These are phyloP conservation scores for Ochetophila trinervis DNA, from an alignment of 306 rosid species.

Conservation along the genomic window DNA sequence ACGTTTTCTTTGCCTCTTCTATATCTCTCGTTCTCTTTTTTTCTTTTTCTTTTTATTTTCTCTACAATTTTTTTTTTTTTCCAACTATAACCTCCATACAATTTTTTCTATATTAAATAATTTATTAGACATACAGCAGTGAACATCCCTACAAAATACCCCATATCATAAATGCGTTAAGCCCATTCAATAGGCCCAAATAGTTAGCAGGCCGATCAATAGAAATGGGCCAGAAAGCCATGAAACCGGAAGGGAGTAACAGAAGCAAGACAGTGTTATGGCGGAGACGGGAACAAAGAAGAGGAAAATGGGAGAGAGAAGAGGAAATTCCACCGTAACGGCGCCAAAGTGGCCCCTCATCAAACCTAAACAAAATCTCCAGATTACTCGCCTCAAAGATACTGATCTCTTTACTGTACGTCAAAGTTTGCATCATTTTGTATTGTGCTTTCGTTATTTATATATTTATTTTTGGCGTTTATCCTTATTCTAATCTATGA, in stretches of 20 bases:
- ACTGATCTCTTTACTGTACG: constrained; percentile 73
- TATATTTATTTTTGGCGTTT: neutral
- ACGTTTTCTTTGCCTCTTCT: too few species aligned
- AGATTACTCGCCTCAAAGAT: constrained; percentile 49
- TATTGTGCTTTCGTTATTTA: neutral
- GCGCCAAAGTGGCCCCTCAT: constrained; percentile 59
- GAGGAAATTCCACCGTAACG: constrained; percentile 28
- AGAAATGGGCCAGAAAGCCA: neutral
- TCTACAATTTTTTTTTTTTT: too few species aligned
- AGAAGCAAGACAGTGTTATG: constrained; percentile 10
- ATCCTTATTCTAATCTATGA: too few species aligned
- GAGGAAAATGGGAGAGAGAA: constrained; percentile 67
- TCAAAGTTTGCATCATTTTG: constrained; percentile 5
- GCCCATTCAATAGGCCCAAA: neutral
- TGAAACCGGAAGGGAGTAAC: neutral
- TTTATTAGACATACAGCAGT: too few species aligned
- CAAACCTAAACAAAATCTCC: constrained; percentile 70
- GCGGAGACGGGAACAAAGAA: constrained; percentile 39
- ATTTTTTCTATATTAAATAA: too few species aligned
- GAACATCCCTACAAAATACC: too few species aligned
- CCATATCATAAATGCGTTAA: too few species aligned
- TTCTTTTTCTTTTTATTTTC: too few species aligned
- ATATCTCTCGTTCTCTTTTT: too few species aligned
- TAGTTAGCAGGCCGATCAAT: neutral
- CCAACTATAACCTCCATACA: too few species aligned